Percentiles rank a stretch among this genome's conserved stretches.
Evolutionary conservation across 352 stramenopile genomes (phyloP).

Genomic region (Phytophthora boehmeriae): DNA sequence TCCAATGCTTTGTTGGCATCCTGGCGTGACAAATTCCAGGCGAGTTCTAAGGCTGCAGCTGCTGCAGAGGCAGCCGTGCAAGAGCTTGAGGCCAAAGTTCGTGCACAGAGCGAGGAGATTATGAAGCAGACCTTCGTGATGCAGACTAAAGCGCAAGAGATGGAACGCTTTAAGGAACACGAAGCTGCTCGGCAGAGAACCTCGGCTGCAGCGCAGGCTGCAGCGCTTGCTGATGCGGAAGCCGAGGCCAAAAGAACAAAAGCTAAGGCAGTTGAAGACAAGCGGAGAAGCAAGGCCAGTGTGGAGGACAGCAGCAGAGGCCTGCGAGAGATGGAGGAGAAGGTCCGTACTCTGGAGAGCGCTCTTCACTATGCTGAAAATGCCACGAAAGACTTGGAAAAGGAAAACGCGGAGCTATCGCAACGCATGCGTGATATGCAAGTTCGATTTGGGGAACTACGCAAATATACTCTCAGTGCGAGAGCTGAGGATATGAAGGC

Average conservation of each 20-base stretch:
- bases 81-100: conserved; percentile 56
- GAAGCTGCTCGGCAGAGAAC: conserved; percentile 43
- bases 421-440: conserved; percentile 57
- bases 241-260: conserved; percentile 31
- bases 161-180: conserved; percentile 58
- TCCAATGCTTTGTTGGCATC: conserved; percentile 42
- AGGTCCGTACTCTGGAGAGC: conserved; percentile 39
- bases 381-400: conserved; percentile 46
- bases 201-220: conserved; percentile 34
- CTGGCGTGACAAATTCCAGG: conserved; percentile 67
- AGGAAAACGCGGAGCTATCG: conserved; percentile 60
- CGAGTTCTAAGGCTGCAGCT: conserved; percentile 36
- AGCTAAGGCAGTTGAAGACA: conserved; percentile 28
- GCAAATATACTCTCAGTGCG: conserved; percentile 7
- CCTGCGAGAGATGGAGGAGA: conserved; percentile 46
- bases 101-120: conserved; percentile 54
- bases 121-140: conserved; percentile 68
- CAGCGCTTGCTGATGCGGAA: conserved; percentile 39
- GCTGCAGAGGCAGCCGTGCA: conserved; percentile 37
- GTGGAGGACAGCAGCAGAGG: conserved; percentile 34
- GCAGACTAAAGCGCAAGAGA: conserved; percentile 54
- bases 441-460: conserved; percentile 36
- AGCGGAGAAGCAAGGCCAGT: conserved; percentile 30
- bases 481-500: conserved; percentile 7
- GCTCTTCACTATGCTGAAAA: conserved; percentile 37